Base-by-base conservation (phyloP, 192 early-diverging fungal species). In the Mortierella antarctica region DNA sequence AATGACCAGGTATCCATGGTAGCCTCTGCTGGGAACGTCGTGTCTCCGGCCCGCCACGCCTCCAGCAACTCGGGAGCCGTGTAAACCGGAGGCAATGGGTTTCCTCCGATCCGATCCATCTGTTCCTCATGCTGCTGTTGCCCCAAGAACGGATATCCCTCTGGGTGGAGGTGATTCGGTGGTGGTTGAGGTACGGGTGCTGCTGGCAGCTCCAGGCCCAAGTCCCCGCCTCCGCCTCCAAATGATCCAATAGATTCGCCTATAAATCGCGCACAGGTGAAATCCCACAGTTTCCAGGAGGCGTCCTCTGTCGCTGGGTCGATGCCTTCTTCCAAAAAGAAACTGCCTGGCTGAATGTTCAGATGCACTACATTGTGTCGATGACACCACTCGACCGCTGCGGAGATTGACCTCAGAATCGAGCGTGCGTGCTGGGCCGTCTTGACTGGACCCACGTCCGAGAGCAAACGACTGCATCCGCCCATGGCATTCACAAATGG, bases 201-300 rank as follows among this genome's bases (percentile, higher is more conserved):
- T 39, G 52, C 23, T 52, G 63, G 0, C 48, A 48, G 20, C 6
- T 53, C 17, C 20, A 51, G 51, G 8, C 13, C 48, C 5, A 18
- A 31, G 0, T 41, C 18, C 23, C 55, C 49, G 14, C 77, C 77
- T 12, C 77, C 65, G 20, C 76, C 76, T 5, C 77, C 77, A 15
- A 80, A 65, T 8, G 53, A 20, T 46, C 77, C 77, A 65, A 80
- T 71, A 9, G 70, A 64, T 44, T 80, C 77, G 17, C 77, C 77
- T 23, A 80, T 80, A 23, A 72, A 80, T 21, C 77, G 49, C 0
- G 77, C 77, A 20, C 77, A 80, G 0, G 77, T 80, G 44, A 80
- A 80, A 58, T 80, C 77, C 77, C 77, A 80, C 59, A 80, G 54
- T 31, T 80, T 80, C 77, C 77, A 80, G 13, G 77, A 66, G 6